phyloP scores from a whole-genome alignment of 352 stramenopile species.

The Globisporangium cederbergense region DNA sequence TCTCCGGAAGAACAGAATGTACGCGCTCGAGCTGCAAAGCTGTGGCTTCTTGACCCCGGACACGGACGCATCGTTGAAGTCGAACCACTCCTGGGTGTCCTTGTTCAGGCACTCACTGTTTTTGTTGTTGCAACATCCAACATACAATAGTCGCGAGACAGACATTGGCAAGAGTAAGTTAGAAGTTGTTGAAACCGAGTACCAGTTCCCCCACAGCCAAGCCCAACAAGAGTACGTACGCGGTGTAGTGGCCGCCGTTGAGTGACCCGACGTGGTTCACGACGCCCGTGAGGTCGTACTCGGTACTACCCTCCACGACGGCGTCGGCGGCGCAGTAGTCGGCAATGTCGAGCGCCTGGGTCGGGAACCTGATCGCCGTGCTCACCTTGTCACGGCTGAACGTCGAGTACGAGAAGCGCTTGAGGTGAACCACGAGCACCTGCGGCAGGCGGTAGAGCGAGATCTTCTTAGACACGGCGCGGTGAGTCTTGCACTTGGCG shows the following conservation, averaged over 20 bases:
- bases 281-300: slow-evolving; percentile 78
- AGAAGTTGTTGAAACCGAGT: neutral
- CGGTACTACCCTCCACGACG: slow-evolving; percentile 59
- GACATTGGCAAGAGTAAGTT: neutral
- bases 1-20: slow-evolving; percentile 79
- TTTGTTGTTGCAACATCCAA: neutral
- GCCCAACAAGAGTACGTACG: slow-evolving; percentile 28
- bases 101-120: slow-evolving; percentile 63
- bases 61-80: slow-evolving; percentile 76
- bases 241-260: slow-evolving; percentile 83
- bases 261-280: slow-evolving; percentile 78
- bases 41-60: slow-evolving; percentile 65
- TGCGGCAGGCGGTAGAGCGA: slow-evolving; percentile 70
- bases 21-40: slow-evolving; percentile 57
- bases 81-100: slow-evolving; percentile 72
- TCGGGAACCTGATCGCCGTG: slow-evolving; percentile 59
- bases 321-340: slow-evolving; percentile 68
- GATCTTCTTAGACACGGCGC: slow-evolving; percentile 70
- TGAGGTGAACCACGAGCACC: slow-evolving; percentile 88
- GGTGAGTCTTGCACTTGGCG: slow-evolving; percentile 67
- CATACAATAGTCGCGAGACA: neutral
- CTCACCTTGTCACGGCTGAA: slow-evolving; percentile 78
- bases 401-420: slow-evolving; percentile 84
- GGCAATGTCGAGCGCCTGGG: slow-evolving; percentile 52
- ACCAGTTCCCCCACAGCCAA: neutral